A percentile compares a stretch with the other conserved stretches of the same genome.
Evolutionary conservation across 176 grass and related monocot species (phyloP).

Genomic region (Oryza nivara): DNA sequence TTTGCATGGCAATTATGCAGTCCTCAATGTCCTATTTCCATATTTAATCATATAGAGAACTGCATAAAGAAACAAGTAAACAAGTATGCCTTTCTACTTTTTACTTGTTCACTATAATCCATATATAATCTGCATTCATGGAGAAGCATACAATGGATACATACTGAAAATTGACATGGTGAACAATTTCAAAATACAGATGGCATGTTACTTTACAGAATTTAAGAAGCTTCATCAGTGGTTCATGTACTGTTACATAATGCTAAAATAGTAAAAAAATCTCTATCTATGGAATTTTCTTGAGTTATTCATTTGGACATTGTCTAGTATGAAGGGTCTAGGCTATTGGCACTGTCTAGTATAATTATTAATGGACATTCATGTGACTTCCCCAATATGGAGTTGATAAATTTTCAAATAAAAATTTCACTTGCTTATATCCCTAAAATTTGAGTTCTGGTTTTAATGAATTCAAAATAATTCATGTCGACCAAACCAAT

Average conservation of each 20-base stretch:
- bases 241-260: not conserved
- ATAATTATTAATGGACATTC: too few relatives aligned
- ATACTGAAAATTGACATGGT: not conserved
- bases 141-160: not conserved
- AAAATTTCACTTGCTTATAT: conserved; percentile 11
- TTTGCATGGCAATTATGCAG: not conserved
- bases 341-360: too few relatives aligned
- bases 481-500: not conserved
- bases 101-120: not conserved
- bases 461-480: conserved; percentile 11
- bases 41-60: too few relatives aligned
- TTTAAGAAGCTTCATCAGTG: not conserved
- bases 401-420: not conserved
- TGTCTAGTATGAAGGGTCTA: not conserved
- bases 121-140: not conserved
- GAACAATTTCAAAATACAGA: not conserved
- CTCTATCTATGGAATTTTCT: not conserved
- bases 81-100: not conserved
- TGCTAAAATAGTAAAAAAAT: not conserved
- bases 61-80: too few relatives aligned
- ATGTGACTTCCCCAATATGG: not conserved
- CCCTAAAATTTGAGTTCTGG: not conserved
- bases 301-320: not conserved
- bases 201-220: conserved; percentile 6
- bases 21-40: not conserved